Conservation (phyloP, 805 yeast genomes). For the Lipomyces japonicus region DNA sequence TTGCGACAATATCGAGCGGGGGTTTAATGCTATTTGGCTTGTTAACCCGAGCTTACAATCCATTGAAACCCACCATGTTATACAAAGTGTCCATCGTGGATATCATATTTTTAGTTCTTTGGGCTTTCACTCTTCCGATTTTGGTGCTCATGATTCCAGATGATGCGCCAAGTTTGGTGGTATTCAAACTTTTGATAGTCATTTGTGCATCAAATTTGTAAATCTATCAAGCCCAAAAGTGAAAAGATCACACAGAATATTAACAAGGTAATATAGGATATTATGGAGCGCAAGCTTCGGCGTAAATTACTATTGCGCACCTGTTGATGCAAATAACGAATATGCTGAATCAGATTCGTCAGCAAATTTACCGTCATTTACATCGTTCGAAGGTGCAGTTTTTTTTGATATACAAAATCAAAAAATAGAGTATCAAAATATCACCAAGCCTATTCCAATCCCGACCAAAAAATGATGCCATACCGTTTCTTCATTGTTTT, state of each 20-base stretch:
- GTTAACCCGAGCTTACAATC: no score
- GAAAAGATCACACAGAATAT: no score
- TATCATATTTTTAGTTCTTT: conserved; percentile 10
- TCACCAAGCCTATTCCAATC: no score
- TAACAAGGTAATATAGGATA: conserved; percentile 6
- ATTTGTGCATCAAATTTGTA: conserved; percentile 11
- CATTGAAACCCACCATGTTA: no score
- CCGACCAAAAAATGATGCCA: no score
- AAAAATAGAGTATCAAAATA: no score
- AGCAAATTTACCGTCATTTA: background rate
- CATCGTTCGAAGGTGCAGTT: no score
- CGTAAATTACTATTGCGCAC: conserved; percentile 3
- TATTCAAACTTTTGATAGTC: background rate
- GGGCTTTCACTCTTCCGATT: conserved; percentile 20
- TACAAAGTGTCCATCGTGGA: no score
- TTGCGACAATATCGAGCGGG: no score
- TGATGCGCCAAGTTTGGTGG: background rate
- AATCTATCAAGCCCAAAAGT: background rate
- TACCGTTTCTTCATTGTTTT: no score
- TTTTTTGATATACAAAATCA: no score
- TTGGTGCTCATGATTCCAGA: conserved; percentile 13
- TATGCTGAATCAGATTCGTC: background rate
- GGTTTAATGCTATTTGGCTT: no score
- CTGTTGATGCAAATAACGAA: background rate
- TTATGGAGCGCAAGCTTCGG: conserved; percentile 12